A percentile compares a stretch with the other conserved stretches of the same genome.
These are phyloP conservation scores for Alnus glutinosa DNA, from an alignment of 306 rosid genomes.

Conservation along the genomic window DNA sequence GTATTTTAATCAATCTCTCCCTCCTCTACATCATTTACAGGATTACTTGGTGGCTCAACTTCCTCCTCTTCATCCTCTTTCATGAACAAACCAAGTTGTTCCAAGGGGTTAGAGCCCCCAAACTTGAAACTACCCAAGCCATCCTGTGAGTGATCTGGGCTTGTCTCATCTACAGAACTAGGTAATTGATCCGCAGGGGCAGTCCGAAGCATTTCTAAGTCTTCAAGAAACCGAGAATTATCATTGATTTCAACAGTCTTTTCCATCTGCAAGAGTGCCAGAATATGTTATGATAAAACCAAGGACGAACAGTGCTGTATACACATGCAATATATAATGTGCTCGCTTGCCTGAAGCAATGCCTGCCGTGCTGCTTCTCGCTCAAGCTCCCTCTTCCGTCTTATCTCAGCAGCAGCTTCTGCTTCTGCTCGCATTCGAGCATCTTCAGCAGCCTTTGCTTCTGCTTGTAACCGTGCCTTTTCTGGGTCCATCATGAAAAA, in stretches of 20 bases:
- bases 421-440: slow-evolving; percentile 70
- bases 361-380: slow-evolving; percentile 92
- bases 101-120: slow-evolving; percentile 66
- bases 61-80: slow-evolving; percentile 83
- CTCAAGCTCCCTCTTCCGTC: slow-evolving; percentile 74
- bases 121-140: slow-evolving; percentile 75
- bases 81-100: slow-evolving; percentile 74
- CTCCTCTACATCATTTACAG: slow-evolving; percentile 72
- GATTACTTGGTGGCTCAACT: slow-evolving; percentile 45
- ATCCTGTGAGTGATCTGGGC: slow-evolving; percentile 69
- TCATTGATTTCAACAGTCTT: slow-evolving; percentile 84
- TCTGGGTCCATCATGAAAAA: slow-evolving; percentile 38
- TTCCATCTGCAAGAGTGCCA: slow-evolving; percentile 62
- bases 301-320: neutral
- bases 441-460: slow-evolving; percentile 87
- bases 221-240: slow-evolving; percentile 72
- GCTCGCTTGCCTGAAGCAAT: slow-evolving; percentile 61
- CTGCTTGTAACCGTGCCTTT: slow-evolving; percentile 80
- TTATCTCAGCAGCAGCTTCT: slow-evolving; percentile 81
- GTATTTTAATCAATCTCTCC: slow-evolving; percentile 69
- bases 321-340: slow-evolving; percentile 19
- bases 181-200: slow-evolving; percentile 63
- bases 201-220: slow-evolving; percentile 74
- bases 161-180: slow-evolving; percentile 61
- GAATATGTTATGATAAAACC: slow-evolving; percentile 34